Evolutionary conservation across 2,329 filamentous ascomycete genomes (phyloP).

Genomic region (Pseudocercospora eumusae): DNA sequence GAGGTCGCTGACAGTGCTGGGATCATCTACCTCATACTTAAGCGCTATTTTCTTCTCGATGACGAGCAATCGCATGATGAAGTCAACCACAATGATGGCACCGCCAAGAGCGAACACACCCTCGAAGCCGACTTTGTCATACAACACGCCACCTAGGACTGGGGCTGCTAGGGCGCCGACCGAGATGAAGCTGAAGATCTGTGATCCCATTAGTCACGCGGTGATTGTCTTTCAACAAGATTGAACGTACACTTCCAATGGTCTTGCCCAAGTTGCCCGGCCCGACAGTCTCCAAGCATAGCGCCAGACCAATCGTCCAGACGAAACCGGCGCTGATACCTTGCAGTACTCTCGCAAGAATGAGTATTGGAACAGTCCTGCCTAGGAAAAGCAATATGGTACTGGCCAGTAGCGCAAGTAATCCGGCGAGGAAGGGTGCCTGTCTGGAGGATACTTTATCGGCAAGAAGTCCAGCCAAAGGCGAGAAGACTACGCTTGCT

Average conservation of each 20-base stretch:
- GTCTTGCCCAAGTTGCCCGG: constrained; percentile 60
- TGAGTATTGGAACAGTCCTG: constrained; percentile 50
- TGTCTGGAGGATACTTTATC: constrained; percentile 57
- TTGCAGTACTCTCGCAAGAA: constrained; percentile 58
- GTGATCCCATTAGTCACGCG: neutral
- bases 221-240: neutral
- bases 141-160: constrained; percentile 61
- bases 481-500: constrained; percentile 54
- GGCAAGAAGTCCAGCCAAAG: constrained; percentile 57
- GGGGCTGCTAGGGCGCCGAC: constrained; percentile 60
- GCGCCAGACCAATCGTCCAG: constrained; percentile 61
- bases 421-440: constrained; percentile 59
- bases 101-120: constrained; percentile 62
- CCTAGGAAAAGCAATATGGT: constrained; percentile 59
- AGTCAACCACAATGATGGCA: constrained; percentile 58
- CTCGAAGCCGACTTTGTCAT: constrained; percentile 58
- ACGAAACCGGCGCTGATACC: constrained; percentile 61
- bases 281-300: constrained; percentile 61
- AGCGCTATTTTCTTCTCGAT: constrained; percentile 64
- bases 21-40: constrained; percentile 44
- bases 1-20: constrained; percentile 28
- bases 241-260: constrained; percentile 55
- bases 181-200: constrained; percentile 61
- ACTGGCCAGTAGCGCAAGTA: constrained; percentile 55
- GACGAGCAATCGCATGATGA: constrained; percentile 60